These are phyloP conservation scores for Kalanchoe fedtschenkoi DNA, from an alignment of 164 flowering plant genomes.

Conservation along the genomic window DNA sequence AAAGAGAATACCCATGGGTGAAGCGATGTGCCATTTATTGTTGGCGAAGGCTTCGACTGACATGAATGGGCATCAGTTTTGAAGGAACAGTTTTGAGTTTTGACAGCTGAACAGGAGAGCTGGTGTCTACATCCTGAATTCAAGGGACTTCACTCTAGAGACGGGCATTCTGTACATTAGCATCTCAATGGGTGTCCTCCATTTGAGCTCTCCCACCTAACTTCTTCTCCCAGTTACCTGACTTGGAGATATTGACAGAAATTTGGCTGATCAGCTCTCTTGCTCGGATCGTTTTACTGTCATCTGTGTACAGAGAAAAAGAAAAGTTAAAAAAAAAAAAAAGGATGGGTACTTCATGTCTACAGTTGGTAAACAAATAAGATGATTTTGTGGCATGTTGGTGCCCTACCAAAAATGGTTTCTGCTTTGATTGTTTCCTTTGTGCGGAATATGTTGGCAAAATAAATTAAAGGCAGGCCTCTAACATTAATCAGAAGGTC, in stretches of 20 bases:
- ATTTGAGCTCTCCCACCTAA: neutral
- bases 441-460: too few species aligned
- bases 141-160: neutral
- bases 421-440: too few species aligned
- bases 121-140: neutral
- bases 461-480: too few species aligned
- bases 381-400: neutral
- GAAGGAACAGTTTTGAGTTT: conserved; percentile 10
- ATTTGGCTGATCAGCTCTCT: neutral
- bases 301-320: neutral
- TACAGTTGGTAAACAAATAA: neutral
- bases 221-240: neutral
- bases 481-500: too few species aligned
- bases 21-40: neutral
- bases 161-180: neutral
- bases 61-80: conserved; percentile 12
- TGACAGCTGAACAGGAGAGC: conserved; percentile 1
- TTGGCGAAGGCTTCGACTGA: neutral
- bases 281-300: neutral
- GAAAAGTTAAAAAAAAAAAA: neutral
- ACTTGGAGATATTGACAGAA: neutral
- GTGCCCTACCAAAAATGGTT: too few species aligned
- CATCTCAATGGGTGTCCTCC: neutral
- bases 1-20: conserved; percentile 26
- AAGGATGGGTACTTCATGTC: neutral